Percentiles rank a stretch among this genome's conserved stretches.
Evolutionary conservation across 805 yeast species (phyloP).

Genomic region (Wickerhamomyces ciferrii): DNA sequence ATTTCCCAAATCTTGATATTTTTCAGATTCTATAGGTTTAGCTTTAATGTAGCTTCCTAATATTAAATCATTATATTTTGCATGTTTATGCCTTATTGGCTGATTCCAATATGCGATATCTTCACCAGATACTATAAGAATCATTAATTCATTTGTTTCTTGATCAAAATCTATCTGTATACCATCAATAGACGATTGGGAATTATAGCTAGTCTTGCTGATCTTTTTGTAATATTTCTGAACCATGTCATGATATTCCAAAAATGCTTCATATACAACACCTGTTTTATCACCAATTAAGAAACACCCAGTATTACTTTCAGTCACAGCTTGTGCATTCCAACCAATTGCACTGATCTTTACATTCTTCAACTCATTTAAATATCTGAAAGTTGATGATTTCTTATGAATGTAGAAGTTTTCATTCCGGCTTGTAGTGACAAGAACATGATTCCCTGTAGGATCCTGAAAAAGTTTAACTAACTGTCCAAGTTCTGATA

Average conservation of each 20-base stretch:
- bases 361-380: conserved; percentile 42
- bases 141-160: conserved; percentile 4
- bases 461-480: conserved; percentile 42
- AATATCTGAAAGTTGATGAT: conserved; percentile 32
- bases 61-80: conserved; percentile 16
- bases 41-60: conserved; percentile 14
- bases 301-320: conserved; percentile 37
- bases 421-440: conserved; percentile 40
- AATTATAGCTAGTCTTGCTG: conserved; percentile 31
- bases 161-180: conserved; percentile 12
- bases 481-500: conserved; percentile 23
- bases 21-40: conserved; percentile 30
- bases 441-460: conserved; percentile 45
- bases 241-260: conserved; percentile 31
- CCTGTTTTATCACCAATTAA: conserved; percentile 47
- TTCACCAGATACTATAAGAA: conserved; percentile 23
- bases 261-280: conserved; percentile 37
- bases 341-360: conserved; percentile 37
- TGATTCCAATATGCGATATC: conserved; percentile 24
- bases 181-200: conserved; percentile 21
- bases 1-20: conserved; percentile 29
- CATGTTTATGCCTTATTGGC: conserved; percentile 11
- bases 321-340: conserved; percentile 30
- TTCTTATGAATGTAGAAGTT: conserved; percentile 42
- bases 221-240: conserved; percentile 38